Evolutionary conservation across 305 asterid species (phyloP).

Genomic region (Stenogyne calaminthoides): DNA sequence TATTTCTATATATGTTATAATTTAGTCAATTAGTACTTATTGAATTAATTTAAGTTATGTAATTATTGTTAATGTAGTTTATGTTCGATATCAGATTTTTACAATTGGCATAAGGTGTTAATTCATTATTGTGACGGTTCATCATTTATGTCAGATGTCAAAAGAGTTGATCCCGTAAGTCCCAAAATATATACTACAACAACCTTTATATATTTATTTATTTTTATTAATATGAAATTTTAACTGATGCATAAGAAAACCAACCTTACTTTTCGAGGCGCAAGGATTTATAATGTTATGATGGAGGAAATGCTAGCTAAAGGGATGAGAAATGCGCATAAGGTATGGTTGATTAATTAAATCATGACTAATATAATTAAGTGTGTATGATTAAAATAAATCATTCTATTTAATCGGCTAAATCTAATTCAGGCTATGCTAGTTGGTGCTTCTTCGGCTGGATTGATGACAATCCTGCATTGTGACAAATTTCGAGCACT

Average conservation of each 20-base stretch:
- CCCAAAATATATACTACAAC: neutral
- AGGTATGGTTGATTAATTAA: conserved; percentile 33
- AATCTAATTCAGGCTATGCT: too few relatives aligned
- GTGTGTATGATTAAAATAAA: too few relatives aligned
- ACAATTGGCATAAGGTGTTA: conserved; percentile 68
- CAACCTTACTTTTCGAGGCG: conserved; percentile 62
- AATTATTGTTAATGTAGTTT: neutral
- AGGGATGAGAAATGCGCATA: conserved; percentile 68
- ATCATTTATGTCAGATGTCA: conserved; percentile 63
- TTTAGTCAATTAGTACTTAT: neutral
- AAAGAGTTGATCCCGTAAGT: conserved; percentile 40
- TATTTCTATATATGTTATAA: too few relatives aligned
- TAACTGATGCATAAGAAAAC: conserved; percentile 33
- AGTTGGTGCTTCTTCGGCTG: conserved; percentile 45
- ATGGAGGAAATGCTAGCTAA: conserved; percentile 66
- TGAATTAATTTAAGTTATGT: neutral
- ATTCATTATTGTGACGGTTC: conserved; percentile 70
- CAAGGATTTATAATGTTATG: conserved; percentile 54
- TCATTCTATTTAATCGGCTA: too few relatives aligned
- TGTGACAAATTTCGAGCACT: conserved; percentile 39
- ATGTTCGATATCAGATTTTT: conserved; percentile 47
- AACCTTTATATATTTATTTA: neutral
- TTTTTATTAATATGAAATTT: neutral
- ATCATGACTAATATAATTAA: neutral
- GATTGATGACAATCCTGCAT: conserved; percentile 32